Base-by-base conservation (phyloP, 192 early-diverging fungal genomes). In the Rhizoclosmatium sp. region DNA sequence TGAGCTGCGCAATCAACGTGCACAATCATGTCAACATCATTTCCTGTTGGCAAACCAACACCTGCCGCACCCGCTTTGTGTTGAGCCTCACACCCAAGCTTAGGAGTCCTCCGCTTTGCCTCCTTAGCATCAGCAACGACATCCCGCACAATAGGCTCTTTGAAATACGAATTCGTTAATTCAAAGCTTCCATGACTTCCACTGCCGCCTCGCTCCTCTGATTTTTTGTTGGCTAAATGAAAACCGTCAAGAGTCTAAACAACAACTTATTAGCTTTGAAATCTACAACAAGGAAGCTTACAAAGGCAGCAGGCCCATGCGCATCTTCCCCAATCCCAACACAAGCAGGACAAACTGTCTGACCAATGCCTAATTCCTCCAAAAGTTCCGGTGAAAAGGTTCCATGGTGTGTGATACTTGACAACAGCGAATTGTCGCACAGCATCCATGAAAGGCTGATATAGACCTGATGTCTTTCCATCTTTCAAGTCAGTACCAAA, bases 11-110 rank as follows among this genome's bases (percentile, higher is more conserved):
- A 71, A 49, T 71, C 54, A 12, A 58, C 41, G 54, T 71, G 54
- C 4, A 71, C 4, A 54, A 71, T 58, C 49, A 48, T n/a, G n/a
- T 56, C 69, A 48, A 71, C 42, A 71, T 71, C 54, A n/a, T 54
- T 54, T 54, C 51, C 51, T 12, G 5, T 54, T 54, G 23, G 7
- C 9, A 21, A 56, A 12, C 47, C 41, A 39, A 16, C 47, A 21
- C 54, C 51, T 16, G 5, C 51, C 5, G 51, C 16, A 12, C 51
- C 51, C 9, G 51, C 51, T 54, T 54, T 54, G 51, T 54, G 51
- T 54, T 54, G 51, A 54, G 51, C 51, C 16, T 54, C 51, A 16
- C 51, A 54, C 0, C 51, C 51, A 7, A 54, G 51, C 16, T 54
- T 54, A 10, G 41, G 41, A 68, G 41, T 21, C 16, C 10, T 10